phyloP scores from a whole-genome alignment of 1,284 basidiomycete genomes.

The Phellopilus nigrolimitatus region DNA sequence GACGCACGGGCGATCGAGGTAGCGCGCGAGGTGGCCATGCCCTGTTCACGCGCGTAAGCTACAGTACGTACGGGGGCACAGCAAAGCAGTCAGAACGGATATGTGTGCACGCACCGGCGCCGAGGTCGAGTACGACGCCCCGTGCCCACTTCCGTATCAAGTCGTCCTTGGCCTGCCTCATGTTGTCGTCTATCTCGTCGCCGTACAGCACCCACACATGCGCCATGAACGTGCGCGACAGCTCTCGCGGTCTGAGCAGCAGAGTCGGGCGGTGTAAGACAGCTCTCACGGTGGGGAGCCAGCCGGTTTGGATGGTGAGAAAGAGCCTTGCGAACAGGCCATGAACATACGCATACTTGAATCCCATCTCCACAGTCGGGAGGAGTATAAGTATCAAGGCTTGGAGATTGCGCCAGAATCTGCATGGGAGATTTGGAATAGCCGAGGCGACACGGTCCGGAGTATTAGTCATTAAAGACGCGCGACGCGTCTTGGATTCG shows the following conservation, averaged over 20 bases:
- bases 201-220: constrained; percentile 54
- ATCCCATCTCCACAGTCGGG: no score
- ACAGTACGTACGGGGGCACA: background rate
- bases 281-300: constrained; percentile 45
- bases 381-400: background rate
- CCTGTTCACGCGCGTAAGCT: constrained; percentile 34
- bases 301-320: constrained; percentile 34
- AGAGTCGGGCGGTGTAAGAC: constrained; percentile 40
- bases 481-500: no score
- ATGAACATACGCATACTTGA: no score
- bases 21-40: constrained; percentile 54
- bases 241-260: constrained; percentile 38
- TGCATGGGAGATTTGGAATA: no score
- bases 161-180: constrained; percentile 37
- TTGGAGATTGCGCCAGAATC: no score
- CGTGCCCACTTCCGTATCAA: constrained; percentile 51
- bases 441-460: background rate
- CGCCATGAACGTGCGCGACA: constrained; percentile 56
- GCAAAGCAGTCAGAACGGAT: background rate
- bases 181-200: constrained; percentile 42
- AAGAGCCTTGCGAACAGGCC: constrained; percentile 32
- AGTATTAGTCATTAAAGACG: constrained; percentile 27
- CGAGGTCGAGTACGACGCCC: constrained; percentile 64
- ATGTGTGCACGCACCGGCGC: constrained; percentile 46
- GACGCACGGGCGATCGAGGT: constrained; percentile 51